Percentiles rank a stretch among this genome's conserved stretches.
These are phyloP conservation scores for Saturnispora kantuleensis DNA, from an alignment of 805 yeast species.

Conservation along the genomic window DNA sequence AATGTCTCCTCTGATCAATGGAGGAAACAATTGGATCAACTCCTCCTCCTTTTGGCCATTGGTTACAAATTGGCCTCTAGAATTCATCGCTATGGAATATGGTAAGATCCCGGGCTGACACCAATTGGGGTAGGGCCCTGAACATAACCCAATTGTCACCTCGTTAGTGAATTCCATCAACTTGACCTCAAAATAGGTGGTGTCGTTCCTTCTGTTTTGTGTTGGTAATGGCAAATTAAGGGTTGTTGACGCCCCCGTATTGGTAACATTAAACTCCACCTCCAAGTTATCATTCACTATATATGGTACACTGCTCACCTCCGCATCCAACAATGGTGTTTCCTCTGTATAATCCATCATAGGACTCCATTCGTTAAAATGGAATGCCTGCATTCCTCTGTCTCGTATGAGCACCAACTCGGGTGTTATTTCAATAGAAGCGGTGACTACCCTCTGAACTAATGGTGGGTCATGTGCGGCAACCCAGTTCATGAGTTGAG, in stretches of 20 bases:
- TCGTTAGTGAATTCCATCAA: conserved; percentile 31
- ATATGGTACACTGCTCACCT: conserved; percentile 15
- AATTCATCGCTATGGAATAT: conserved; percentile 64
- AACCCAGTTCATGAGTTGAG: not conserved
- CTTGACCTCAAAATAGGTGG: conserved; percentile 60
- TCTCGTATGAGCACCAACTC: conserved; percentile 26
- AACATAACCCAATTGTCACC: conserved; percentile 56
- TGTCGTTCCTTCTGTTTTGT: conserved; percentile 33
- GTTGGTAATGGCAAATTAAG: conserved; percentile 28
- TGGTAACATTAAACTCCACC: conserved; percentile 18
- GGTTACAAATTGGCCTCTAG: conserved; percentile 59
- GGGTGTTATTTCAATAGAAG: conserved; percentile 20
- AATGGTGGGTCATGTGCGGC: not conserved
- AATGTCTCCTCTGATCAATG: conserved; percentile 41
- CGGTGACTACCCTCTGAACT: not conserved
- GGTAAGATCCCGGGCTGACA: conserved; percentile 65
- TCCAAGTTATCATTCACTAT: conserved; percentile 27
- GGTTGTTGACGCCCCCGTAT: conserved; percentile 17
- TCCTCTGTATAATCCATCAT: conserved; percentile 16
- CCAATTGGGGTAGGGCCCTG: conserved; percentile 68
- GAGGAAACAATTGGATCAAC: conserved; percentile 37
- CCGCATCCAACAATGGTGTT: conserved; percentile 6
- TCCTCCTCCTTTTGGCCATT: conserved; percentile 37
- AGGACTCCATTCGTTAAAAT: conserved; percentile 25
- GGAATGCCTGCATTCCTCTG: conserved; percentile 27